Evolutionary conservation across 352 stramenopile genomes (phyloP), one percentile per base, ranked within the genome.

Genomic region (Globisporangium nunn): DNA sequence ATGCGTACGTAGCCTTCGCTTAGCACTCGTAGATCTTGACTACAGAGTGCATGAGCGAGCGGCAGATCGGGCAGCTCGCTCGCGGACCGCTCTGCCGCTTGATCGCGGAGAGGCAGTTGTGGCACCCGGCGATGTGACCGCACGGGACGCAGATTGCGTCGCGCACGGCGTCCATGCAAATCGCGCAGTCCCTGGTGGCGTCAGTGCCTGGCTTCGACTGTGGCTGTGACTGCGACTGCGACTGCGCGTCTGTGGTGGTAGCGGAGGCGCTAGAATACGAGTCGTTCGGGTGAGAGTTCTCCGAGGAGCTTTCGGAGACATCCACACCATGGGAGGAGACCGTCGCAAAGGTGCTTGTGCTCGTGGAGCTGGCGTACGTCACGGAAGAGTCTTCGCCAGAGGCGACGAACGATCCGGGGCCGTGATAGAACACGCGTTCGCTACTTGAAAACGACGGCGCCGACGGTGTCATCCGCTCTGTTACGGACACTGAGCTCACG

Each of bases 71-170:
- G 40, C 76, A 87, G 17, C 49, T 56, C n/a, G 64, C 59, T 0
- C 50, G 63, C 5, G 58, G 65, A 23, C 23, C 31, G 40, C 40
- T 58, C 39, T 62, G 50, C 12, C 60, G 65, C 58, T 75, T 75
- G 40, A 81, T 68, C 23, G 46, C 65, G 10, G 58, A 50, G 51
- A 87, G 62, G 29, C 76, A 87, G 0, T 51, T 23, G 50, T 70
- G 56, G 46, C 76, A 87, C 10, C 70, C 74, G 1, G 74, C 71
- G 39, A 77, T 62, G 61, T 87, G 76, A 6, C 76, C 76, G 29
- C 74, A 87, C 28, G 74, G 76, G 14, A 78, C 65, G 52, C 74
- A 82, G 15, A 83, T 69, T 35, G 76, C 74, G 52, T 82, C 68
- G 6, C 76, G 64, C 48, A 56, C 37, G 11, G 63, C 61, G 33